A percentile compares a stretch with the other conserved stretches of the same genome.
These are phyloP conservation scores for Populus hybrid DNA, from an alignment of 441 rosid genomes.

Conservation along the genomic window DNA sequence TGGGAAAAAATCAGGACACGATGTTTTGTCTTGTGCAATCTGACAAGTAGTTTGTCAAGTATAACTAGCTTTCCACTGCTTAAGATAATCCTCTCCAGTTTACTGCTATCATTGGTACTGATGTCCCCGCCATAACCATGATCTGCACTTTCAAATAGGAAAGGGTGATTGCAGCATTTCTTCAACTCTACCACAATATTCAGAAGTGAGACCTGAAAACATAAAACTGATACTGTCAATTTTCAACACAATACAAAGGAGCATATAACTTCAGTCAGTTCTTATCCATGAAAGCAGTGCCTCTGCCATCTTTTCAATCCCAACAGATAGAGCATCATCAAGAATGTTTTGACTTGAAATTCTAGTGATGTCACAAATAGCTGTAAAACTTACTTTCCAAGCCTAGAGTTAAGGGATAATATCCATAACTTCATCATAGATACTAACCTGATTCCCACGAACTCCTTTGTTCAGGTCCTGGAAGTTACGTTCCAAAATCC, in stretches of 20 bases:
- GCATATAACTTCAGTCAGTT: not conserved
- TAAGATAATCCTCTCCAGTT: slow-evolving; percentile 85
- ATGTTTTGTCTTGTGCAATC: slow-evolving; percentile 94
- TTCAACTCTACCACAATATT: slow-evolving; percentile 99
- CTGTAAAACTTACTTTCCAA: not conserved
- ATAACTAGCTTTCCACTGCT: slow-evolving; percentile 99
- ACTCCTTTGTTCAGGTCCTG: slow-evolving; percentile 99
- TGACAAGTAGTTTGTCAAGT: slow-evolving; percentile 93
- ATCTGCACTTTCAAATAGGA: slow-evolving; percentile 99
- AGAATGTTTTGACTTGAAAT: not conserved
- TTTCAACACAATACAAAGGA: not conserved
- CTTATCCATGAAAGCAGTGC: not conserved
- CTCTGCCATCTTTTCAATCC: not conserved
- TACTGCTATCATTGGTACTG: slow-evolving; percentile 61
- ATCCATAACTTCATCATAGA: slow-evolving; percentile 1
- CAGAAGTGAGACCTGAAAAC: slow-evolving; percentile 85
- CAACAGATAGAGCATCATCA: not conserved
- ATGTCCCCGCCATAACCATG: slow-evolving; percentile 97
- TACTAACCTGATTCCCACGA: slow-evolving; percentile 95
- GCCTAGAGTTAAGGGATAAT: not conserved
- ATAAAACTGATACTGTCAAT: not conserved
- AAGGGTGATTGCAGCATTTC: slow-evolving; percentile 99
- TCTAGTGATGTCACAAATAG: not conserved
- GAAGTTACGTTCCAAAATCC: slow-evolving; percentile 99
- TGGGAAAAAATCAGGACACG: slow-evolving; percentile 98